phyloP scores from a whole-genome alignment of 495 filamentous ascomycete species.

The Lasiosphaeris hirsuta region DNA sequence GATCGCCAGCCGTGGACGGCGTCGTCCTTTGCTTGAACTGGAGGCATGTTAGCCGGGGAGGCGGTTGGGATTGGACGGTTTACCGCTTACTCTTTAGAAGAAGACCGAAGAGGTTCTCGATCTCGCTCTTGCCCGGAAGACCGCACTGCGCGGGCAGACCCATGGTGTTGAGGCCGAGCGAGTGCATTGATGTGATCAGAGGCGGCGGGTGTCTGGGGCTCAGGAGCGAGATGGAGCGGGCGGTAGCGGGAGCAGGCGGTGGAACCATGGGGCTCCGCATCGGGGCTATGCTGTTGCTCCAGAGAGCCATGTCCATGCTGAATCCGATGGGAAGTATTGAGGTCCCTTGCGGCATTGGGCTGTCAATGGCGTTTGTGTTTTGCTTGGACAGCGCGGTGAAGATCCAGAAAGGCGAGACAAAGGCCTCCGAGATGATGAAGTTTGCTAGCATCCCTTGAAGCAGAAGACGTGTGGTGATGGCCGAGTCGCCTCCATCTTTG shows the following conservation, averaged over 20 bases:
- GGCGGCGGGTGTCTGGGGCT: constrained; percentile 10
- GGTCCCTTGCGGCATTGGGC: background rate
- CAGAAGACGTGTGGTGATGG: background rate
- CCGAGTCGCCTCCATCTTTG: background rate
- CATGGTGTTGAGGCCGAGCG: background rate
- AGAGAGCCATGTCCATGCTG: background rate
- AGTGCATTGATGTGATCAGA: constrained; percentile 1
- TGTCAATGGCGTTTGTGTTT: background rate
- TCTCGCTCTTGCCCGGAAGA: constrained; percentile 10
- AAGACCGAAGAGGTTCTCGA: constrained; percentile 16
- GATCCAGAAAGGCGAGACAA: constrained; percentile 15
- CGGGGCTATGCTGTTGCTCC: constrained; percentile 2
- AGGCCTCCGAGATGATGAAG: constrained; percentile 9
- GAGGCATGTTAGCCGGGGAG: background rate
- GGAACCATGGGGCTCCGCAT: background rate
- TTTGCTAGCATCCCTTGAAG: constrained; percentile 15
- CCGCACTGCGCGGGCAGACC: background rate
- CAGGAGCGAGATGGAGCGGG: constrained; percentile 3
- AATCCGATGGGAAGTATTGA: background rate
- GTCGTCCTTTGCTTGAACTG: constrained; percentile 11
- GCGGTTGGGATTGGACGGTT: background rate
- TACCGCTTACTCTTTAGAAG: constrained; percentile 10
- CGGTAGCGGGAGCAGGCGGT: background rate
- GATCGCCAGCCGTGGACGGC: constrained; percentile 11
- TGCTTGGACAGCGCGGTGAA: constrained; percentile 10